phyloP scores from a whole-genome alignment of 108 stramenopile genomes.

The Schizochytrium sp. region DNA sequence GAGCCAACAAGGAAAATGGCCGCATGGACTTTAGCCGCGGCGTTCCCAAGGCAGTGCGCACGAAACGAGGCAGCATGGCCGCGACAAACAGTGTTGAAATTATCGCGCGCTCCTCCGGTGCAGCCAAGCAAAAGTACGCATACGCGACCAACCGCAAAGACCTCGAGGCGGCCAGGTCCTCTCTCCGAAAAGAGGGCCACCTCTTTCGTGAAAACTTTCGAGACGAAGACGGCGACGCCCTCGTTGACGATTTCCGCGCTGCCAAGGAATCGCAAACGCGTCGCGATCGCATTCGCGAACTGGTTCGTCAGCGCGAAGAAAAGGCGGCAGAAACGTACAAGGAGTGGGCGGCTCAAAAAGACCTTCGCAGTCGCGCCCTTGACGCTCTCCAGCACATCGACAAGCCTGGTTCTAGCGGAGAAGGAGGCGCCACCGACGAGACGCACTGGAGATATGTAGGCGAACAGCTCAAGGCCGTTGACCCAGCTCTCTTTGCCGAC shows the following conservation, averaged over 20 bases:
- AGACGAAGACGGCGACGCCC: neutral
- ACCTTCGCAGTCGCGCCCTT: neutral
- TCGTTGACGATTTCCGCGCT: neutral
- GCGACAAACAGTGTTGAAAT: neutral
- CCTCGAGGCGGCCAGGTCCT: neutral
- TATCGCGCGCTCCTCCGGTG: neutral
- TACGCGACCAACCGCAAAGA: neutral
- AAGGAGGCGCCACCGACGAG: neutral
- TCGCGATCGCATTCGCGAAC: neutral
- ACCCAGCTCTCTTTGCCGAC: neutral
- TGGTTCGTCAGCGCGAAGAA: neutral
- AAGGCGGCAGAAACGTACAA: neutral
- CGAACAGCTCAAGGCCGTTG: slow-evolving; percentile 3
- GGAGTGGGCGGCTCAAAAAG: neutral
- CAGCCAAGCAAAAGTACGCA: neutral
- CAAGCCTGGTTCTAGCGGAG: neutral
- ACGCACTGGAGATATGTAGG: neutral
- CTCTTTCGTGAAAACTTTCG: neutral
- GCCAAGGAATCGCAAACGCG: neutral
- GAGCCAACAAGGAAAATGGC: neutral
- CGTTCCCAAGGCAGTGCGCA: neutral
- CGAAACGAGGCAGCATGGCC: neutral
- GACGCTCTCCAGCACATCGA: neutral
- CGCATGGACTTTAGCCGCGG: neutral
- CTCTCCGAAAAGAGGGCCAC: neutral